phyloP scores from a whole-genome alignment of 2,329 filamentous ascomycete species.

The Seiridium unicorne region DNA sequence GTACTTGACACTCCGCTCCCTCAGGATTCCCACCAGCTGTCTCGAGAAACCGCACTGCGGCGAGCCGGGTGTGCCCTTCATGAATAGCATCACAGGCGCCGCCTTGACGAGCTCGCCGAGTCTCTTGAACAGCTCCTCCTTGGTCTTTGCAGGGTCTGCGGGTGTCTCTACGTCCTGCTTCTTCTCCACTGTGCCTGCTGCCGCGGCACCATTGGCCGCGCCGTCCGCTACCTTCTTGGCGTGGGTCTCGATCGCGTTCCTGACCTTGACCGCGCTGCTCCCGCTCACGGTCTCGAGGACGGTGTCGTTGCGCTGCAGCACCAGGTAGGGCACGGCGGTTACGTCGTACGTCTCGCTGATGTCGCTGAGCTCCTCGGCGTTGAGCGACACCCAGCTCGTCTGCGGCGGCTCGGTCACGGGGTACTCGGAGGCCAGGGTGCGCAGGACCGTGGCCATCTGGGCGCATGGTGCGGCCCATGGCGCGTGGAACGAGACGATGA shows the following conservation, averaged over 20 bases:
- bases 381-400: constrained; percentile 84
- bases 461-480: constrained; percentile 95
- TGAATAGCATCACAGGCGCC: constrained; percentile 96
- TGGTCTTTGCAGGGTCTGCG: constrained; percentile 56
- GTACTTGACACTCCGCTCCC: constrained; percentile 90
- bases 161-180: constrained; percentile 29
- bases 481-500: constrained; percentile 92
- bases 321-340: constrained; percentile 88
- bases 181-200: constrained; percentile 31
- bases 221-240: constrained; percentile 48
- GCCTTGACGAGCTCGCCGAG: constrained; percentile 87
- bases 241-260: constrained; percentile 81
- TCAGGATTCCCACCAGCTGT: constrained; percentile 80
- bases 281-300: constrained; percentile 85
- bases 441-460: constrained; percentile 87
- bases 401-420: constrained; percentile 62
- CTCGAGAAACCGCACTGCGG: constrained; percentile 93
- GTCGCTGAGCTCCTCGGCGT: constrained; percentile 92
- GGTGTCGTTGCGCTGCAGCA: constrained; percentile 73
- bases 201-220: constrained; percentile 35
- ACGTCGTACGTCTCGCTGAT: constrained; percentile 92
- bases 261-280: constrained; percentile 82
- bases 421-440: constrained; percentile 84
- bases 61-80: constrained; percentile 89
- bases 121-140: constrained; percentile 82